phyloP scores from a whole-genome alignment of 2,329 filamentous ascomycete species.

The Colletotrichum sp. region DNA sequence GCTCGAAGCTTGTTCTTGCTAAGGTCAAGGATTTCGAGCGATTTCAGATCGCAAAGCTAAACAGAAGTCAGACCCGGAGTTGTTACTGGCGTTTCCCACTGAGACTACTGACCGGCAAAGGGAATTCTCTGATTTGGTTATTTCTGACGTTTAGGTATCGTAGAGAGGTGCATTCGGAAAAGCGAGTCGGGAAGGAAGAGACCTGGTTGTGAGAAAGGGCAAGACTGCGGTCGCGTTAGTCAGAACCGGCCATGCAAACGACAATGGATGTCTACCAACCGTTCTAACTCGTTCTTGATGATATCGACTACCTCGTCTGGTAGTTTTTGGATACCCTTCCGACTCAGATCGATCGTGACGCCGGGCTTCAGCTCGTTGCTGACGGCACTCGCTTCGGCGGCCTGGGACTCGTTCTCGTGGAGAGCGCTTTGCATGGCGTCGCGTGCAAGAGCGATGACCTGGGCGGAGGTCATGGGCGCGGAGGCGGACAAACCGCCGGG shows the following conservation, averaged over 20 bases:
- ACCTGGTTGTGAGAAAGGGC: constrained; percentile 83
- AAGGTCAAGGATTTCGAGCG: constrained; percentile 91
- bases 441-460: constrained; percentile 69
- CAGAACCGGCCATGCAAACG: neutral
- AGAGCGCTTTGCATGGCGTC: constrained; percentile 72
- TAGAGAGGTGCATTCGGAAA: constrained; percentile 77
- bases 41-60: constrained; percentile 84
- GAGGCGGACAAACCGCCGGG: constrained; percentile 53
- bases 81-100: neutral
- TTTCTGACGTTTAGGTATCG: constrained; percentile 83
- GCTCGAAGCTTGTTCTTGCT: constrained; percentile 84
- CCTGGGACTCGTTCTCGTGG: constrained; percentile 69
- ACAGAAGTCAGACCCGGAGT: constrained; percentile 25
- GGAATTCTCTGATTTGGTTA: constrained; percentile 72
- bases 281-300: constrained; percentile 75
- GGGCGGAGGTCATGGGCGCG: constrained; percentile 61
- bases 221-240: constrained; percentile 55
- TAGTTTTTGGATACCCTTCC: constrained; percentile 73
- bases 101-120: constrained; percentile 52
- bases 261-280: constrained; percentile 50
- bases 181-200: constrained; percentile 70
- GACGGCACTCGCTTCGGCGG: constrained; percentile 63
- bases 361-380: constrained; percentile 70
- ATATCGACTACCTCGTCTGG: constrained; percentile 78
- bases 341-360: constrained; percentile 79